Evolutionary conservation across 23 red algal species (phyloP), one percentile per base, ranked within the genome.

Genomic region (Agarophyton chilense): DNA sequence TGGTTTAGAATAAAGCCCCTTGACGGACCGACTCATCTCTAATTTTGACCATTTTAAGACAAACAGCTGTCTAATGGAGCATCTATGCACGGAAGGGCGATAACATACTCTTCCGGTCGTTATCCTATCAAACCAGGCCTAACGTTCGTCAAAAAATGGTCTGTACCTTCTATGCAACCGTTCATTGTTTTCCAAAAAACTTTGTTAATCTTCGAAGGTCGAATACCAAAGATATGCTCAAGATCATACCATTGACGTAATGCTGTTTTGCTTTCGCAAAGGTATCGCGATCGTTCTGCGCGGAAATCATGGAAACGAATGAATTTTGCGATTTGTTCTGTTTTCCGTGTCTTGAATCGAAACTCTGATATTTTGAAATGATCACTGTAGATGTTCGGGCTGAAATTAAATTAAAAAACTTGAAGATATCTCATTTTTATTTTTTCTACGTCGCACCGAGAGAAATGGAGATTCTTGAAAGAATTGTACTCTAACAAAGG

Each of bases 11-110:
- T n/a, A n/a, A n/a, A n/a, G n/a, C n/a, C n/a, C n/a, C n/a, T n/a
- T n/a, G n/a, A n/a, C n/a, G n/a, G n/a, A n/a, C n/a, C n/a, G n/a
- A n/a, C n/a, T n/a, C n/a, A n/a, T n/a, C n/a, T n/a, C n/a, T n/a
- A n/a, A n/a, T n/a, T n/a, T n/a, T n/a, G n/a, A n/a, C n/a, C n/a
- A n/a, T n/a, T 2, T 60, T 50, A 25, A 88, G 26, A 62, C 43
- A 88, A 17, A 36, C 88, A 91, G 11, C 29, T 21, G n/a, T 91
- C 88, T 1, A 56, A 52, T 26, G 74, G 77, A 2, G 76, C 61
- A 26, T 1, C 85, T 11, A 57, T 52, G 28, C 36, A 21, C 7
- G 25, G 32, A 28, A 91, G 38, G 18, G 58, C 39, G 14, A 41
- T 46, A 0, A 46, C 50, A 50, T 91, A 91, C 16, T 6, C 34